These are phyloP conservation scores for Heterobasidion annosum DNA, from an alignment of 1,284 basidiomycete genomes.

Conservation along the genomic window DNA sequence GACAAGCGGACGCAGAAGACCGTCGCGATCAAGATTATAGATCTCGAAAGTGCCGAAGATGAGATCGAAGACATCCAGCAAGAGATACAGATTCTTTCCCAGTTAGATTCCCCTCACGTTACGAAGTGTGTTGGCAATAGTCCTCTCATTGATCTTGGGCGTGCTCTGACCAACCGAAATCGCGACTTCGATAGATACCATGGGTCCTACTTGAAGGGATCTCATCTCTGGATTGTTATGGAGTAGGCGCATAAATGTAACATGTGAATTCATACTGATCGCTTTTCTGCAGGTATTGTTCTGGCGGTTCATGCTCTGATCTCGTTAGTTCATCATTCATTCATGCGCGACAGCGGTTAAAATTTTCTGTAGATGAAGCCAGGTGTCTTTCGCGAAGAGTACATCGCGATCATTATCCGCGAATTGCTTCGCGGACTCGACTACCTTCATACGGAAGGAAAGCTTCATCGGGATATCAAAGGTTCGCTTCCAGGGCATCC, in stretches of 20 bases:
- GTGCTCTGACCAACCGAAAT: background rate
- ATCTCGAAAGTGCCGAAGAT: conserved; percentile 97
- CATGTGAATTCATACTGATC: conserved; percentile 8
- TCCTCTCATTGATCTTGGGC: background rate
- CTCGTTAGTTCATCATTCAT: conserved; percentile 29
- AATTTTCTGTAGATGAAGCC: conserved; percentile 79
- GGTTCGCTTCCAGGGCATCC: conserved; percentile 34
- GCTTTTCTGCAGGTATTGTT: conserved; percentile 56
- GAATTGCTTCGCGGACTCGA: conserved; percentile 91
- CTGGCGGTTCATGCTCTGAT: conserved; percentile 80
- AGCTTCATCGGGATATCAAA: conserved; percentile 98
- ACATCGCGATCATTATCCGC: conserved; percentile 94
- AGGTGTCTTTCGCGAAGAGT: conserved; percentile 94
- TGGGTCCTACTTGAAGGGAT: conserved; percentile 92
- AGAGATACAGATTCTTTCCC: conserved; percentile 98
- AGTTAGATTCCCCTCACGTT: conserved; percentile 91
- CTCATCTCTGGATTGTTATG: conserved; percentile 98
- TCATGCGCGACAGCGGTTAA: background rate
- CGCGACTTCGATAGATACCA: conserved; percentile 60
- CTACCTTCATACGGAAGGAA: conserved; percentile 93
- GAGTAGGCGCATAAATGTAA: conserved; percentile 46
- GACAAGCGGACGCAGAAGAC: conserved; percentile 90
- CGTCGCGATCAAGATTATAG: conserved; percentile 98
- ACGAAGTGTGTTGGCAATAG: conserved; percentile 62
- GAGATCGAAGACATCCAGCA: conserved; percentile 99